These are phyloP conservation scores for Cicer bijugum DNA, from an alignment of 306 rosid species.

Conservation along the genomic window DNA sequence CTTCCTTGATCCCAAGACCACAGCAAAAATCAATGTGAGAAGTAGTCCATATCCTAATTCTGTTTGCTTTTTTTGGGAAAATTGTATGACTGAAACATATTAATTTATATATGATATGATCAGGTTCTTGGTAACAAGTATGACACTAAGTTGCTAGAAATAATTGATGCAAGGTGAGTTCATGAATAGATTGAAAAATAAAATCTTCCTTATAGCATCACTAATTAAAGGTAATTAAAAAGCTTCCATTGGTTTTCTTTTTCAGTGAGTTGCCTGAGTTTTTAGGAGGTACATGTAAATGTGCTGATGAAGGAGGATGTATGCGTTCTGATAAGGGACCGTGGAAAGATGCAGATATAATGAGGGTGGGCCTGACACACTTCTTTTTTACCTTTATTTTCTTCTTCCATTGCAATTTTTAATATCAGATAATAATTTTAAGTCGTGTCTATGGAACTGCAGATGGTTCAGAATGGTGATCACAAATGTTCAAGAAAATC, in stretches of 20 bases:
- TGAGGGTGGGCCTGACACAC: constrained; percentile 52
- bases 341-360: constrained; percentile 73
- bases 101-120: constrained; percentile 33
- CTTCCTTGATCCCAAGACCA: constrained; percentile 93
- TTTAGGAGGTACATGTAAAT: constrained; percentile 87
- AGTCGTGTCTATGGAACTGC: constrained; percentile 41
- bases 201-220: too few relatives aligned
- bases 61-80: constrained; percentile 36
- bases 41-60: constrained; percentile 33
- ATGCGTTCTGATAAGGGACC: constrained; percentile 93
- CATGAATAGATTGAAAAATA: constrained; percentile 9
- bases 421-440: constrained; percentile 9
- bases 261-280: constrained; percentile 87
- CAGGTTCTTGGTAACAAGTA: constrained; percentile 93
- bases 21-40: constrained; percentile 83
- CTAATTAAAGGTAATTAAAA: too few relatives aligned
- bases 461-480: constrained; percentile 83
- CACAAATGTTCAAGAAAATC: constrained; percentile 65
- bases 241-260: constrained; percentile 38
- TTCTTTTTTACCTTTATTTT: neutral
- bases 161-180: constrained; percentile 82
- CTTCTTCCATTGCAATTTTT: constrained; percentile 4
- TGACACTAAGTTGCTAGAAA: constrained; percentile 83
- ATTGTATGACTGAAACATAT: constrained; percentile 31
- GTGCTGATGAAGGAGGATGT: constrained; percentile 86